phyloP scores from a whole-genome alignment of 129 eudicot species.

The Silybum marianum region DNA sequence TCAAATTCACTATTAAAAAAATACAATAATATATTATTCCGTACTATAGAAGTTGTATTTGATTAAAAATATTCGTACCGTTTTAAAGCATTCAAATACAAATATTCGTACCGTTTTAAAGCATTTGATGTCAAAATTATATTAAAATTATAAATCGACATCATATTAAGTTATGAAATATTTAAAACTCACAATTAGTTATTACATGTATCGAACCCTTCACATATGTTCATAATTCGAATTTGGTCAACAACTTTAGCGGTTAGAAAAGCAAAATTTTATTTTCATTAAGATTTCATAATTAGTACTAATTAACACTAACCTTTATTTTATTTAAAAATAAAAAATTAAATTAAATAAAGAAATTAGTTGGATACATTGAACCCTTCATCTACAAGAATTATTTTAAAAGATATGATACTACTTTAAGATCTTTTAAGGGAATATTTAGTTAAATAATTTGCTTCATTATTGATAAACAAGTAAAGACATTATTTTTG shows the following conservation, averaged over 20 bases:
- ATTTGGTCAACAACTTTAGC: neutral
- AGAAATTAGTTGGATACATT: constrained; percentile 14
- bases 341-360: neutral
- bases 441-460: constrained; percentile 12
- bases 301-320: neutral
- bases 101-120: neutral
- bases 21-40: neutral
- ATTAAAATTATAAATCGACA: neutral
- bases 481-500: neutral
- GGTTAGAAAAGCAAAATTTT: no score
- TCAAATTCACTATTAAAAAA: constrained; percentile 19
- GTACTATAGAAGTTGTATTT: neutral
- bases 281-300: neutral
- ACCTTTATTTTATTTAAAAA: neutral
- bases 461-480: neutral
- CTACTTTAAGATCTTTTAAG: constrained; percentile 29
- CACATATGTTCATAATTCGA: neutral
- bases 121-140: constrained; percentile 13
- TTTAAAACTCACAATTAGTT: neutral
- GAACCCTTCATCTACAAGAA: constrained; percentile 15
- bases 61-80: neutral
- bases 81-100: constrained; percentile 14
- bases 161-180: neutral
- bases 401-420: constrained; percentile 18
- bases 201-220: neutral